Conservation (phyloP, 2,329 filamentous ascomycete genomes). For the Aquanectria penicillioides region DNA sequence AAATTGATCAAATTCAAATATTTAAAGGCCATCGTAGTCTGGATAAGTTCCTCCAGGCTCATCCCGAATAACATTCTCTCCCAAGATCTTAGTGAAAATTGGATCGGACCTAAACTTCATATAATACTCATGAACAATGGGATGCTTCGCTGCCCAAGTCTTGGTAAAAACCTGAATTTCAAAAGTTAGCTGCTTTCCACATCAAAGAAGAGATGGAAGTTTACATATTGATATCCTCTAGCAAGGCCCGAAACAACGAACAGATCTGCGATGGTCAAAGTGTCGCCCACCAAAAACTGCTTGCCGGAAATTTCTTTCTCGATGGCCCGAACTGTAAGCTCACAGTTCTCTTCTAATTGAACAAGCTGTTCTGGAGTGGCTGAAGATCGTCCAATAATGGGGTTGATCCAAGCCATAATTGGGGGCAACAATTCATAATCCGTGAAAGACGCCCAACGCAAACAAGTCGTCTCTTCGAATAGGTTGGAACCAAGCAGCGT, state of each 20-base stretch:
- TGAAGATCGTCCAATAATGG: constrained; percentile 18
- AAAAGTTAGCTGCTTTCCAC: not conserved
- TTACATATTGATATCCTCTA: constrained; percentile 22
- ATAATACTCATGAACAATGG: constrained; percentile 22
- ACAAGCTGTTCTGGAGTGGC: constrained; percentile 18
- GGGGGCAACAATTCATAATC: constrained; percentile 21
- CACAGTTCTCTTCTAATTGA: constrained; percentile 19
- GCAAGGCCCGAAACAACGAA: constrained; percentile 22
- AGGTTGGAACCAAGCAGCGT: constrained; percentile 14
- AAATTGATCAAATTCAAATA: not conserved
- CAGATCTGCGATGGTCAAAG: constrained; percentile 19
- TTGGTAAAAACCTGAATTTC: constrained; percentile 20
- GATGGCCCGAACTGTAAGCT: constrained; percentile 14
- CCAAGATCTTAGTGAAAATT: constrained; percentile 20
- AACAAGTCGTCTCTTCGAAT: constrained; percentile 16
- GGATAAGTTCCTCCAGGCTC: constrained; percentile 22
- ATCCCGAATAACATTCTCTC: constrained; percentile 21
- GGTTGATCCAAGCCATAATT: constrained; percentile 26
- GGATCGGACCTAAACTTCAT: constrained; percentile 19
- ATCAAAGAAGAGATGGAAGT: not conserved
- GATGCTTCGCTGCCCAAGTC: constrained; percentile 17
- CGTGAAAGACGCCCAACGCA: constrained; percentile 23
- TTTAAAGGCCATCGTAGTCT: constrained; percentile 18
- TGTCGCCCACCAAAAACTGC: constrained; percentile 16
- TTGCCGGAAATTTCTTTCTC: constrained; percentile 22